Percentiles rank a stretch among this genome's conserved stretches.
Conservation (phyloP, 1,284 basidiomycete species). For the Malassezia caprae region DNA sequence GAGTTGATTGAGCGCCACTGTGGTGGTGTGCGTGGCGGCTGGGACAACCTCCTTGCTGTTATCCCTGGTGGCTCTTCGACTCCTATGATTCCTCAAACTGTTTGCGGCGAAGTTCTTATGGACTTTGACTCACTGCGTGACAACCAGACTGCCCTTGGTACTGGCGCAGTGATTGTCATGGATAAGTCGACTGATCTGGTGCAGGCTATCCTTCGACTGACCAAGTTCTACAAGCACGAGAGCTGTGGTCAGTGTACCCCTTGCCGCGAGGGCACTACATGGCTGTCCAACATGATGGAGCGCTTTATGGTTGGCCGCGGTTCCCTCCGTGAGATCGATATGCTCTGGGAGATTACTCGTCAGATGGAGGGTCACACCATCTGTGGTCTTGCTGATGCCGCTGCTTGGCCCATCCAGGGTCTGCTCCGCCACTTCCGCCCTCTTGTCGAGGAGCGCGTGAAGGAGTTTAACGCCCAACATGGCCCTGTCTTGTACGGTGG, state of each 20-base stretch:
- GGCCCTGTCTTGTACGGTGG: constrained; percentile 86
- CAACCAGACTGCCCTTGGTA: constrained; percentile 84
- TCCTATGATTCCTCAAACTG: constrained; percentile 71
- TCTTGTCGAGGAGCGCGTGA: constrained; percentile 68
- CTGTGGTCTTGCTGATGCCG: constrained; percentile 90
- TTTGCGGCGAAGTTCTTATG: constrained; percentile 56
- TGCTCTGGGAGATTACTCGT: constrained; percentile 58
- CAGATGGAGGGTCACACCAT: constrained; percentile 81
- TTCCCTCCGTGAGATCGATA: constrained; percentile 88
- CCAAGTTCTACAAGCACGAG: constrained; percentile 69
- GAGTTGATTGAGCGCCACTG: constrained; percentile 94
- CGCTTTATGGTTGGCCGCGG: constrained; percentile 72
- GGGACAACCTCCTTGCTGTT: constrained; percentile 90
- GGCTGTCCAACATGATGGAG: constrained; percentile 48
- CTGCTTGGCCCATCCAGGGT: constrained; percentile 94
- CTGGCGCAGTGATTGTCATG: constrained; percentile 98
- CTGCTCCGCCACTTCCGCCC: constrained; percentile 87
- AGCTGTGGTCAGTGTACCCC: constrained; percentile 97
- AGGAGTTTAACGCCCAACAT: constrained; percentile 64
- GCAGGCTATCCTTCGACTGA: constrained; percentile 77
- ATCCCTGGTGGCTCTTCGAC: constrained; percentile 92
- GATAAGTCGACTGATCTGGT: constrained; percentile 86
- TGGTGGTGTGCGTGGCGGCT: constrained; percentile 84
- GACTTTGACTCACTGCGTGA: constrained; percentile 97
- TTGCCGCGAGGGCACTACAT: constrained; percentile 68